Base-by-base conservation (phyloP, 768 basidiomycete genomes). In the Collybia mongolica region DNA sequence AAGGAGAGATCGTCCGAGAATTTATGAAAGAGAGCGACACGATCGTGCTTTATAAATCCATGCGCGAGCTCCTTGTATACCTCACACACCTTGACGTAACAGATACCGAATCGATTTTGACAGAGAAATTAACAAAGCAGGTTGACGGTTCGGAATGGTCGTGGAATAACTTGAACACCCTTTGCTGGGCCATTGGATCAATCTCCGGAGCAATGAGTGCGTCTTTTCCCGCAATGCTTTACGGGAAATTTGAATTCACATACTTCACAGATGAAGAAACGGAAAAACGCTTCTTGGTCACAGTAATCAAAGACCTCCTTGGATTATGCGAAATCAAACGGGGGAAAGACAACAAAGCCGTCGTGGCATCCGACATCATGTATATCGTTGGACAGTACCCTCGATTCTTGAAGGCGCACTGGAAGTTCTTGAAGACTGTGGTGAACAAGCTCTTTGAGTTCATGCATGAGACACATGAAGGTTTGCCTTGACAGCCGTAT, bases 361-460 rank as follows among this genome's bases (percentile, higher is more conserved):
- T 98, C 55, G 96, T 98, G 58, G 92, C 92, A 6, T 93, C 91
- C 22, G 88, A 93, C 61, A 93, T 93, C 66, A 93, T 93, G 91
- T 99, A 99, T 67, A 99, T 98, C 62, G 97, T 99, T 55, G 97
- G 97, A 44, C 97, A 99, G 72, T 99, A 99, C 65, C 97, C 97
- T 39, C 86, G 97, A 29, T 99, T 98, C 84, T 83, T 99, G 63
- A 98, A 98, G 68, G 97, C 97, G 15, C 97, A 99, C 67, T 99
- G 97, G 97, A 99, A 98, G 72, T 99, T 99, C 82, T 74, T 99
- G 65, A 99, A 99, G 78, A 98, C 97, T 2, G 97, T 99, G 48
- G 96, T 99, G 55, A 99, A 98, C 74, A 99, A 99, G 70, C 77
- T 98, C 6, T 99, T 98, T 69, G 97, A 99, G 66, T 99, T 99